Conservation (phyloP, 257 asterid genomes). For the Pogostemon cablin region DNA sequence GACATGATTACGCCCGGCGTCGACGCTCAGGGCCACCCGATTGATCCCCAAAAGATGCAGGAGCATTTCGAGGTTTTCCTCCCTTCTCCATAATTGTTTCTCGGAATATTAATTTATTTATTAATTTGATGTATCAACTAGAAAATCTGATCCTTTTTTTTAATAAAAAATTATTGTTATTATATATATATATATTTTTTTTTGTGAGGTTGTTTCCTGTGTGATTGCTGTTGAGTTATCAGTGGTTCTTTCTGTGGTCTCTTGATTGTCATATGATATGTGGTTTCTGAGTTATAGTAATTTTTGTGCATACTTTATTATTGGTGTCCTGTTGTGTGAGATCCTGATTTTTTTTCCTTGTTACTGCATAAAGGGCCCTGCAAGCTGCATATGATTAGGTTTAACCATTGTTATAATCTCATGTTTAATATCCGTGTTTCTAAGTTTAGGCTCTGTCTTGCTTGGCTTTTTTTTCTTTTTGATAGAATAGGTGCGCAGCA, state of each 20-base stretch:
- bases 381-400: background rate
- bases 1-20: constrained; percentile 98
- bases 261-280: background rate
- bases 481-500: background rate
- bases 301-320: background rate
- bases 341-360: background rate
- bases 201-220: background rate
- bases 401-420: no score
- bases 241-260: background rate
- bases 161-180: no score
- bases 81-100: background rate
- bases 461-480: background rate
- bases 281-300: background rate
- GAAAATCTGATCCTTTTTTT: no score
- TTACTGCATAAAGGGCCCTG: background rate
- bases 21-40: constrained; percentile 81
- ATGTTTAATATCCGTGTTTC: no score
- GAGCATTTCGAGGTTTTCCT: constrained; percentile 77
- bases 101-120: background rate
- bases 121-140: background rate
- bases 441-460: no score
- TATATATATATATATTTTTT: no score
- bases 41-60: constrained; percentile 80
- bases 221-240: background rate
- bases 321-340: background rate